phyloP scores from a whole-genome alignment of 2,329 filamentous ascomycete genomes.

The Mollisiaceae sp. region DNA sequence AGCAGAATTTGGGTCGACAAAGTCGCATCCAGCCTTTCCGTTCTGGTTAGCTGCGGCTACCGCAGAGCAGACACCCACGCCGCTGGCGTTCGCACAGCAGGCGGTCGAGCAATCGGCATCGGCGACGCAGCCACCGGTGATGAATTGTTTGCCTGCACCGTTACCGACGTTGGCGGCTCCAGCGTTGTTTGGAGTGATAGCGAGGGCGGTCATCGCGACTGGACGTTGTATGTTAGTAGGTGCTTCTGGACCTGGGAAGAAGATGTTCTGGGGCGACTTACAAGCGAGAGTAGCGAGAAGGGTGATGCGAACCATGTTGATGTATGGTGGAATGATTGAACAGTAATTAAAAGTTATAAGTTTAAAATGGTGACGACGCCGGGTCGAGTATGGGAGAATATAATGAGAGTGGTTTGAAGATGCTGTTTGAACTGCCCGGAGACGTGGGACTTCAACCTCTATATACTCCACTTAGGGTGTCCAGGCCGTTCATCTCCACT shows the following conservation, averaged over 20 bases:
- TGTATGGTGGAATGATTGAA: neutral
- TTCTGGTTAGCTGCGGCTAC: constrained; percentile 45
- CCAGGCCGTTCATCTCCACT: constrained; percentile 3
- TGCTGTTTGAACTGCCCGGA: constrained; percentile 10
- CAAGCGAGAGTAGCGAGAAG: constrained; percentile 39
- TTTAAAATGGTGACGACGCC: constrained; percentile 21
- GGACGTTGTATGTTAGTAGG: neutral
- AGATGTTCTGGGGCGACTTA: constrained; percentile 33
- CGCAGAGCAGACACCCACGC: constrained; percentile 45
- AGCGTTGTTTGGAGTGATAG: constrained; percentile 44
- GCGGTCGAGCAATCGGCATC: constrained; percentile 44
- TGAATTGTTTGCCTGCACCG: constrained; percentile 45
- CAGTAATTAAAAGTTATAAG: constrained; percentile 1
- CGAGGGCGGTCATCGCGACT: constrained; percentile 42
- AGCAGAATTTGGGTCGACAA: constrained; percentile 45
- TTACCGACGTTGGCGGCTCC: constrained; percentile 45
- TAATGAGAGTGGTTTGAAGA: constrained; percentile 9
- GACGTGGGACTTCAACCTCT: neutral
- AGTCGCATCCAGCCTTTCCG: constrained; percentile 47
- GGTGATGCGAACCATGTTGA: constrained; percentile 46
- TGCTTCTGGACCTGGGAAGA: neutral
- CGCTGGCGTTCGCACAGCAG: constrained; percentile 42
- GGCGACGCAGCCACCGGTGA: constrained; percentile 45
- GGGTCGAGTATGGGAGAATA: constrained; percentile 22
- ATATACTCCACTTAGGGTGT: neutral